These are phyloP conservation scores for Exophiala spinifera DNA, from an alignment of 2,329 filamentous ascomycete species.

Conservation along the genomic window DNA sequence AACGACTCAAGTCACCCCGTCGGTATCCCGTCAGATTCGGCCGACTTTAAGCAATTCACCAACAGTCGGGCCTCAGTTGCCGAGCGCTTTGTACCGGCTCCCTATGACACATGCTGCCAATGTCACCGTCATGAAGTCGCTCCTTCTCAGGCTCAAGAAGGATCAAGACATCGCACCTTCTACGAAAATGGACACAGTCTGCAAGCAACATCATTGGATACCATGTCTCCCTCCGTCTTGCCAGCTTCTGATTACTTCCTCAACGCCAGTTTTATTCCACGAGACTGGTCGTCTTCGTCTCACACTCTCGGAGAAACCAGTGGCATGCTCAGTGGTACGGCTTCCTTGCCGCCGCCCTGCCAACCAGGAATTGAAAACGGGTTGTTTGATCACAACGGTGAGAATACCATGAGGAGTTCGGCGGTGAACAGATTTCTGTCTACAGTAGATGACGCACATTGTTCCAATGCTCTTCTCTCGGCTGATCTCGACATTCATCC, in stretches of 20 bases:
- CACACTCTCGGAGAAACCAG: background rate
- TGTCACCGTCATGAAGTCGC: conserved; percentile 12
- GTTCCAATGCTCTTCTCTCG: background rate
- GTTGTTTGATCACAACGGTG: background rate
- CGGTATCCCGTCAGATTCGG: conserved; percentile 7
- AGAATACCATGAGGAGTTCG: background rate
- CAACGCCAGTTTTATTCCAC: background rate
- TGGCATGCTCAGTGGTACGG: background rate
- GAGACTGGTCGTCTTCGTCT: background rate
- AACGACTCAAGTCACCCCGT: conserved; percentile 9
- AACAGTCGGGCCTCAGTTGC: background rate
- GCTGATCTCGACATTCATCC: too few species aligned
- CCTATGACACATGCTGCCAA: conserved; percentile 16
- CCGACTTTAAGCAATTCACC: conserved; percentile 13
- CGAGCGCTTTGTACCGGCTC: conserved; percentile 7
- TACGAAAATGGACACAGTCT: conserved; percentile 2
- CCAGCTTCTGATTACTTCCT: background rate
- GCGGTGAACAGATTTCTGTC: background rate
- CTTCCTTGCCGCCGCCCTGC: background rate
- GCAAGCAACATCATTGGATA: background rate
- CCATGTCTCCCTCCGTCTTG: background rate
- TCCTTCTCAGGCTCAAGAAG: background rate
- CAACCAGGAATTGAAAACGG: background rate
- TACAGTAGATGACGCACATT: background rate
- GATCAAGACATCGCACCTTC: background rate